These are phyloP conservation scores for Rhizopus arrhizus DNA, from an alignment of 371 early-diverging fungal species.

Conservation along the genomic window DNA sequence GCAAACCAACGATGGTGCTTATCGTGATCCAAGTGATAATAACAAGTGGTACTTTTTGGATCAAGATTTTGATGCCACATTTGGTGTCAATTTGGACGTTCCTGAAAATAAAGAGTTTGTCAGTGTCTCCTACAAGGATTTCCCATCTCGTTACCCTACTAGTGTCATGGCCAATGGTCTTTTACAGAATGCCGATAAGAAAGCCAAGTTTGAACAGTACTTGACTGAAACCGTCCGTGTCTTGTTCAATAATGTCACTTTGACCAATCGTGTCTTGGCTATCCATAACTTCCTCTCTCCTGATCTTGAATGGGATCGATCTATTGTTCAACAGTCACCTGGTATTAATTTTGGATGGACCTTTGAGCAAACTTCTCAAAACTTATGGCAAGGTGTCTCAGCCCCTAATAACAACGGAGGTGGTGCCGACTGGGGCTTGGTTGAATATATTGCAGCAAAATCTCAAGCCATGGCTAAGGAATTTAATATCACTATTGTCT, in stretches of 20 bases:
- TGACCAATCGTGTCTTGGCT: constrained; percentile 52
- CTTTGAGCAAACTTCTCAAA: constrained; percentile 42
- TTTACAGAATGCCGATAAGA: constrained; percentile 48
- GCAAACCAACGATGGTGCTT: constrained; percentile 61
- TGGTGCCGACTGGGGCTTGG: constrained; percentile 51
- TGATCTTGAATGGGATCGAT: constrained; percentile 58
- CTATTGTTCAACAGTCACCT: constrained; percentile 51
- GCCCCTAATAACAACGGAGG: constrained; percentile 45
- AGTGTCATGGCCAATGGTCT: constrained; percentile 56
- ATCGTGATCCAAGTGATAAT: constrained; percentile 50
- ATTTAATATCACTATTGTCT: constrained; percentile 44
- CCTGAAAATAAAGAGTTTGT: constrained; percentile 31
- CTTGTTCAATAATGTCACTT: constrained; percentile 56
- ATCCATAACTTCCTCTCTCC: constrained; percentile 53
- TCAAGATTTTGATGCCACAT: constrained; percentile 60
- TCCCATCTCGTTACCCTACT: constrained; percentile 40
- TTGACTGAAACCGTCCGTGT: constrained; percentile 53
- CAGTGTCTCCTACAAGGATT: constrained; percentile 47
- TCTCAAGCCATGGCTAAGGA: constrained; percentile 37
- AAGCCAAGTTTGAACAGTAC: constrained; percentile 51
- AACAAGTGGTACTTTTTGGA: constrained; percentile 52
- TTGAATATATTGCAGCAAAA: constrained; percentile 40
- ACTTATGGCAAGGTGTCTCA: constrained; percentile 42
- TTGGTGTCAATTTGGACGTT: constrained; percentile 54
- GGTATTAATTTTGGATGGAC: constrained; percentile 61